Evolutionary conservation across 2,329 filamentous ascomycete species (phyloP).

Genomic region (Cladophialophora carrionii): DNA sequence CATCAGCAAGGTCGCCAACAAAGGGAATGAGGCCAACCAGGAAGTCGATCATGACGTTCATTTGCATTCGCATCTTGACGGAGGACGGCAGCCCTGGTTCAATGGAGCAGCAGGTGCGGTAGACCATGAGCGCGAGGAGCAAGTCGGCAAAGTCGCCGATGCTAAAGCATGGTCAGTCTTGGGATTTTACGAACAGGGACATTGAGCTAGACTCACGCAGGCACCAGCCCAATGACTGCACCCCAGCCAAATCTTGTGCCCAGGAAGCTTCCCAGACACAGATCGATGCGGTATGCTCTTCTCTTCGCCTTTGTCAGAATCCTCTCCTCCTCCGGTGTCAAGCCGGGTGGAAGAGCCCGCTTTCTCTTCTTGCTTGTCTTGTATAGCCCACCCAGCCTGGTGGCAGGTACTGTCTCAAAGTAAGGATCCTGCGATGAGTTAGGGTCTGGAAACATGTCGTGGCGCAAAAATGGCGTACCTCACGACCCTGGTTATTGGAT

Average conservation of each 20-base stretch:
- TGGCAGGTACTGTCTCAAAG: conserved; percentile 79
- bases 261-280: conserved; percentile 77
- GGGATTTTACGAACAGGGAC: neutral
- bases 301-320: conserved; percentile 85
- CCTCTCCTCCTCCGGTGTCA: conserved; percentile 78
- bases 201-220: conserved; percentile 61
- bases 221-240: conserved; percentile 80
- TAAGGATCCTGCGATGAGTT: conserved; percentile 72
- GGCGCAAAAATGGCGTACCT: conserved; percentile 46
- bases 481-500: conserved; percentile 62
- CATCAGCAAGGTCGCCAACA: conserved; percentile 54
- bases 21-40: conserved; percentile 57
- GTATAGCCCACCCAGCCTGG: conserved; percentile 54
- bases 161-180: conserved; percentile 48
- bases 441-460: conserved; percentile 12
- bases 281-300: conserved; percentile 82
- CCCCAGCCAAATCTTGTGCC: conserved; percentile 89
- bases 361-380: conserved; percentile 79
- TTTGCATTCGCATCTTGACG: conserved; percentile 69
- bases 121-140: conserved; percentile 73
- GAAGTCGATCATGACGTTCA: conserved; percentile 67
- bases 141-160: conserved; percentile 76
- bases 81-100: conserved; percentile 71
- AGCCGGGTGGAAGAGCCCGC: conserved; percentile 80
- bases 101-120: conserved; percentile 71